phyloP scores from a whole-genome alignment of 208 protist genomes.

The Trypanosoma theileri region DNA sequence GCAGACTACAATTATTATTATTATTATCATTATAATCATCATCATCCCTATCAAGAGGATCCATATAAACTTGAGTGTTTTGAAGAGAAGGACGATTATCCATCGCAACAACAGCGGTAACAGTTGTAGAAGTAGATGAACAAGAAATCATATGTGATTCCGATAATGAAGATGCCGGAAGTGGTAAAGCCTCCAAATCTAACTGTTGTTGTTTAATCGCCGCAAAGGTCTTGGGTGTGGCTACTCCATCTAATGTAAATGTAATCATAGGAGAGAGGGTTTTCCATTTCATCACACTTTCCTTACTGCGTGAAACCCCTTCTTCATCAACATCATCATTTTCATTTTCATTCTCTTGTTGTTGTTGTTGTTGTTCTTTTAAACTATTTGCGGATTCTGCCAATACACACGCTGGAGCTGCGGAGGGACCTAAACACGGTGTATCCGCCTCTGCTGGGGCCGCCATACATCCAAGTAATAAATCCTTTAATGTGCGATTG shows the following conservation, averaged over 20 bases:
- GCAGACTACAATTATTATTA: neutral
- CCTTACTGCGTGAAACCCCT: neutral
- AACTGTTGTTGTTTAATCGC: slow-evolving; percentile 40
- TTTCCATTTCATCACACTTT: neutral
- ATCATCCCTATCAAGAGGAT: slow-evolving; percentile 28
- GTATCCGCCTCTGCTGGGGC: slow-evolving; percentile 51
- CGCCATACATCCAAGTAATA: slow-evolving; percentile 31
- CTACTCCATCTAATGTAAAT: slow-evolving; percentile 57
- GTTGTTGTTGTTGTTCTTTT: neutral
- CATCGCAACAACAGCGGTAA: no score
- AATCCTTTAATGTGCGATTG: slow-evolving; percentile 51
- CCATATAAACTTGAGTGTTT: no score
- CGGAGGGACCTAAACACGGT: slow-evolving; percentile 34
- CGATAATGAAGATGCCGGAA: neutral
- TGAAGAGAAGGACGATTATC: no score
- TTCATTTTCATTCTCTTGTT: slow-evolving; percentile 3
- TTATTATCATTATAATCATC: slow-evolving; percentile 16
- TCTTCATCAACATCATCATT: neutral
- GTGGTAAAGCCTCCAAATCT: neutral
- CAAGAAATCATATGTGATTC: no score
- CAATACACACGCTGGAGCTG: slow-evolving; percentile 2
- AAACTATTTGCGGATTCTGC: neutral
- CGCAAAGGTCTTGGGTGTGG: slow-evolving; percentile 67
- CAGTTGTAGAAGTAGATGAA: no score
- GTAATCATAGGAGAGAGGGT: slow-evolving; percentile 25